Percentiles rank a stretch among this genome's conserved stretches.
These are phyloP conservation scores for Nothophoma quercina DNA, from an alignment of 2,329 filamentous ascomycete species.

Conservation along the genomic window DNA sequence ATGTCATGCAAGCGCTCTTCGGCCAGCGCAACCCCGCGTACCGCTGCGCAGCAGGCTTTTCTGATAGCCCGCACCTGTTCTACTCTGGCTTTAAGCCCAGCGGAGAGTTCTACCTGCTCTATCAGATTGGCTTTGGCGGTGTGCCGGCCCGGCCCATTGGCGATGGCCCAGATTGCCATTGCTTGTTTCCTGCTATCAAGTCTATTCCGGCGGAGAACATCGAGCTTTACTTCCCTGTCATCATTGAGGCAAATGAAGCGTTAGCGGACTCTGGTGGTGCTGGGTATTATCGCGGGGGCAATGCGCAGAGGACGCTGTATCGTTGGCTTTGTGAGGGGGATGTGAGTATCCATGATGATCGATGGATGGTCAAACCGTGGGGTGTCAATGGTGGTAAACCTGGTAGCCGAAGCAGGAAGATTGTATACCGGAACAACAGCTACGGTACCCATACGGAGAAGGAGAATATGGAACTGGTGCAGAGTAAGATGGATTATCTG, in stretches of 20 bases:
- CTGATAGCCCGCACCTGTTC: slow-evolving; percentile 60
- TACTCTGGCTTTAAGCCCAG: slow-evolving; percentile 59
- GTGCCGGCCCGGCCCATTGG: slow-evolving; percentile 58
- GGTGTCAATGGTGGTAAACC: slow-evolving; percentile 58
- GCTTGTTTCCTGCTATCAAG: slow-evolving; percentile 60
- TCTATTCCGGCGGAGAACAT: slow-evolving; percentile 59
- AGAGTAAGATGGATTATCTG: slow-evolving; percentile 59
- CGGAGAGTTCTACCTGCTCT: slow-evolving; percentile 59
- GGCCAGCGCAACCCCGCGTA: slow-evolving; percentile 57
- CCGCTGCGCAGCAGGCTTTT: slow-evolving; percentile 59
- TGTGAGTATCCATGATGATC: slow-evolving; percentile 58
- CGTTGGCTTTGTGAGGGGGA: slow-evolving; percentile 57
- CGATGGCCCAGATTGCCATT: slow-evolving; percentile 60
- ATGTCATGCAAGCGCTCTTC: slow-evolving; percentile 60
- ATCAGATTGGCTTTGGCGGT: slow-evolving; percentile 61
- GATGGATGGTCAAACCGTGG: slow-evolving; percentile 61
- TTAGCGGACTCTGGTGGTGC: slow-evolving; percentile 58
- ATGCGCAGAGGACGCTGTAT: slow-evolving; percentile 58
- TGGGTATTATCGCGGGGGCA: slow-evolving; percentile 58
- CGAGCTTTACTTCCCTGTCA: slow-evolving; percentile 58
- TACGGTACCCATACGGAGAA: slow-evolving; percentile 44
- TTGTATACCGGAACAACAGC: slow-evolving; percentile 52
- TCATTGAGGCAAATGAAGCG: slow-evolving; percentile 59
- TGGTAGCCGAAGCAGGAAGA: slow-evolving; percentile 54
- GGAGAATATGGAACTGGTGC: slow-evolving; percentile 48